Percentiles rank a stretch among this genome's conserved stretches.
Conservation (phyloP, 129 eudicot genomes). For the Solidago caesia region DNA sequence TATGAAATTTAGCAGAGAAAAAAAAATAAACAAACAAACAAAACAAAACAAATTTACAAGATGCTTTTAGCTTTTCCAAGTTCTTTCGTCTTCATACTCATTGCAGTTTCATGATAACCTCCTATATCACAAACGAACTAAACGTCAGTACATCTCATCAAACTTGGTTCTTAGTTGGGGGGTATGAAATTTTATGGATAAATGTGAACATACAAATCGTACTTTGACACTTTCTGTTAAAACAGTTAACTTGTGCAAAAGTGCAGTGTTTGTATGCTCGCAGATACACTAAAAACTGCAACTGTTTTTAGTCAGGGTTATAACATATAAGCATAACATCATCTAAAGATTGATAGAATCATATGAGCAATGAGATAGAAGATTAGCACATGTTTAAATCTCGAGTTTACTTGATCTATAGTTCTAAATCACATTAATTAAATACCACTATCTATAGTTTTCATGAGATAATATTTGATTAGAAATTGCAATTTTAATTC, state of each 20-base stretch:
- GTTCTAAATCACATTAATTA: neutral
- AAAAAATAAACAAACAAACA: slow-evolving; percentile 8
- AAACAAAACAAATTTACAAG: slow-evolving; percentile 27
- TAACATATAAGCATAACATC: neutral
- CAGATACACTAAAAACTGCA: neutral
- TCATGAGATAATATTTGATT: neutral
- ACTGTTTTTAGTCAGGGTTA: neutral
- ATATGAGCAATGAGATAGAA: neutral
- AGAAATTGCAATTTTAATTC: neutral
- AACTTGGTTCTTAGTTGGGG: neutral
- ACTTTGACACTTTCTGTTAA: neutral
- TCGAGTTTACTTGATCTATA: neutral
- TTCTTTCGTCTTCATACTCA: neutral
- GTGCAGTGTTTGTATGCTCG: too few relatives aligned
- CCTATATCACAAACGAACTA: slow-evolving; percentile 25
- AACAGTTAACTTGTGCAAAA: neutral
- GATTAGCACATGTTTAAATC: neutral
- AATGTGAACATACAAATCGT: neutral
- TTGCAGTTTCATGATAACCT: slow-evolving; percentile 4
- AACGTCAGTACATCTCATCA: neutral
- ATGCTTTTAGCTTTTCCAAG: slow-evolving; percentile 14
- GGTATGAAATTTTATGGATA: neutral
- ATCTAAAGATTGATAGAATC: neutral
- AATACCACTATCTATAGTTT: neutral
- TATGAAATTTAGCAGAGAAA: slow-evolving; percentile 11